Percentiles rank a stretch among this genome's conserved stretches.
Conservation (phyloP, 2,329 filamentous ascomycete genomes). For the Stemphylium lycopersici region DNA sequence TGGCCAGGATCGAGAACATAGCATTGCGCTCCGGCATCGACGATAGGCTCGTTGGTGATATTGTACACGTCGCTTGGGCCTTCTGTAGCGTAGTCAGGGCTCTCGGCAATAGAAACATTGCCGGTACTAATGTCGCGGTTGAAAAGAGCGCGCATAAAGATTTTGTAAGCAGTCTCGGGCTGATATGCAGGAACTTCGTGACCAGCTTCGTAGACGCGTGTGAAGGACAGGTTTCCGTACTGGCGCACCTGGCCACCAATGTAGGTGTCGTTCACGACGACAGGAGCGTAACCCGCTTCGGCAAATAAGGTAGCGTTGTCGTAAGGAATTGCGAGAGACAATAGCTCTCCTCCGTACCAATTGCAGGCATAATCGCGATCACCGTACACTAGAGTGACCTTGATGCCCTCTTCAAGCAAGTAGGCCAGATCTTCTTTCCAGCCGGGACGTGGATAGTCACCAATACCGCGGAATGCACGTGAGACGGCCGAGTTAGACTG, state of each 20-base stretch:
- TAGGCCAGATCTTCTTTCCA: constrained; percentile 58
- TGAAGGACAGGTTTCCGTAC: constrained; percentile 69
- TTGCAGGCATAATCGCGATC: constrained; percentile 57
- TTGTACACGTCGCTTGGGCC: constrained; percentile 51
- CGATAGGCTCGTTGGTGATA: constrained; percentile 54
- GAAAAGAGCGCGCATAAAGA: constrained; percentile 60
- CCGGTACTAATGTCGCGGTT: constrained; percentile 63
- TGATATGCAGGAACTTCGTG: constrained; percentile 58
- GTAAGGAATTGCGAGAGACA: constrained; percentile 64
- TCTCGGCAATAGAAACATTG: constrained; percentile 48
- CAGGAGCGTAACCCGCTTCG: constrained; percentile 72
- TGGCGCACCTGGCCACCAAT: constrained; percentile 76
- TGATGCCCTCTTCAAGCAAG: constrained; percentile 57
- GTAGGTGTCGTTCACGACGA: constrained; percentile 71
- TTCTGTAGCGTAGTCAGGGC: constrained; percentile 45
- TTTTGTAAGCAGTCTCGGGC: constrained; percentile 58
- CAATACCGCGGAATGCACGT: constrained; percentile 55
- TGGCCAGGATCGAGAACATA: constrained; percentile 40
- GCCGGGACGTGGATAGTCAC: constrained; percentile 57
- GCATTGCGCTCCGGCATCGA: constrained; percentile 46
- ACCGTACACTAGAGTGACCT: constrained; percentile 41
- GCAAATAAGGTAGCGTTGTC: constrained; percentile 63
- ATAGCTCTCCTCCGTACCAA: constrained; percentile 76
- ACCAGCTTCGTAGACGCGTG: constrained; percentile 59
- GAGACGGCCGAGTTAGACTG: constrained; percentile 50